Percentiles rank a stretch among this genome's conserved stretches.
Evolutionary conservation across 2,329 filamentous ascomycete species (phyloP).

Genomic region (Rutstroemia sp.): DNA sequence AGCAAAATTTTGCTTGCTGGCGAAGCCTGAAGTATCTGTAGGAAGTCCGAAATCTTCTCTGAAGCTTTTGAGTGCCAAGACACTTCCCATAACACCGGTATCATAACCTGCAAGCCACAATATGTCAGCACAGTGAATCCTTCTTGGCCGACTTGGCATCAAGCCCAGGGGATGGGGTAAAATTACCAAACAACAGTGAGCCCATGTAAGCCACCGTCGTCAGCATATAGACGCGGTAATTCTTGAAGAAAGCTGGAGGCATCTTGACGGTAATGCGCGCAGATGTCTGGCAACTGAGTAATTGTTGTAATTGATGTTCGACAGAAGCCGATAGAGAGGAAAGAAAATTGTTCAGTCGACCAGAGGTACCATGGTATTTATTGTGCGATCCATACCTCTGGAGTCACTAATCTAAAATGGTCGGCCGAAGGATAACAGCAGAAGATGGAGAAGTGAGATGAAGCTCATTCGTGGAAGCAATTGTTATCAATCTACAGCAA

Average conservation of each 20-base stretch:
- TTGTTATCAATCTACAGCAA: not conserved
- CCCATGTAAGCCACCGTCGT: slow-evolving; percentile 23
- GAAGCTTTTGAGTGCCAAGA: slow-evolving; percentile 21
- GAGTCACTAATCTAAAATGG: not conserved
- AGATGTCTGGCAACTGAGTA: not conserved
- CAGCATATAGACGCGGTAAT: slow-evolving; percentile 20
- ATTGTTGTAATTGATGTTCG: not conserved
- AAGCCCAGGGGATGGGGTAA: not conserved
- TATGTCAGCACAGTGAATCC: slow-evolving; percentile 2
- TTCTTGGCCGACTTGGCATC: not conserved
- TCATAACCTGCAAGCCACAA: slow-evolving; percentile 16
- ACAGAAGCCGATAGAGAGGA: slow-evolving; percentile 1
- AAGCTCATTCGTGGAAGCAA: slow-evolving; percentile 5
- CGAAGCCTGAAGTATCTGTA: slow-evolving; percentile 13
- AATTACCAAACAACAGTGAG: slow-evolving; percentile 21
- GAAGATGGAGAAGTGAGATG: not conserved
- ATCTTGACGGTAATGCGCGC: slow-evolving; percentile 4
- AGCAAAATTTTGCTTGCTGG: slow-evolving; percentile 13
- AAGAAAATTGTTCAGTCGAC: not conserved
- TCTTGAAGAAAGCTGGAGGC: slow-evolving; percentile 17
- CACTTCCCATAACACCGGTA: slow-evolving; percentile 23
- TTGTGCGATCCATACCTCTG: not conserved
- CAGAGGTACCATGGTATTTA: not conserved
- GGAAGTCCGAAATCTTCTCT: slow-evolving; percentile 22
- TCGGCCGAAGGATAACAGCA: not conserved